These are phyloP conservation scores for Lenzites betulinus DNA, from an alignment of 768 basidiomycete species.

Conservation along the genomic window DNA sequence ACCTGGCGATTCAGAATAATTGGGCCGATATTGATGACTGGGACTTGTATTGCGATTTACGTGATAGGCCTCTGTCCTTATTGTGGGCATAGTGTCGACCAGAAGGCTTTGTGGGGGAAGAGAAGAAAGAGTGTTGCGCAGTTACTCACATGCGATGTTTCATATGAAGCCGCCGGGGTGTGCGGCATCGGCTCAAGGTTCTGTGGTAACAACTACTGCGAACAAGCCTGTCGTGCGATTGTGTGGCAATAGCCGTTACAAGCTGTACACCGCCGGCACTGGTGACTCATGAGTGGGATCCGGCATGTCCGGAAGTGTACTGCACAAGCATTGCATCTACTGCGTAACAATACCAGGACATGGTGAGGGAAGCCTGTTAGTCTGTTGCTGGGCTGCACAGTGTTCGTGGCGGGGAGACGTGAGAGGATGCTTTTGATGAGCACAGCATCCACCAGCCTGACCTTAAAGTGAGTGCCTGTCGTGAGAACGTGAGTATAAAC, in stretches of 20 bases:
- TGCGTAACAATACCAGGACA: background rate
- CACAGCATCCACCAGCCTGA: too few relatives aligned
- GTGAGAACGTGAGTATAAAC: too few relatives aligned
- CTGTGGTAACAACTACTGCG: background rate
- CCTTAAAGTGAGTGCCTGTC: too few relatives aligned
- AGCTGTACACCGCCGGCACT: background rate
- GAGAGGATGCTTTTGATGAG: too few relatives aligned
- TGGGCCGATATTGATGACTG: background rate
- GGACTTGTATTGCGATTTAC: too few relatives aligned
- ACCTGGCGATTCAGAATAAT: background rate
- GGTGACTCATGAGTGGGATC: background rate
- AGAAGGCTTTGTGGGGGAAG: too few relatives aligned
- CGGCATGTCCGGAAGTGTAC: background rate
- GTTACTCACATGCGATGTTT: background rate
- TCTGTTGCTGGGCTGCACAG: background rate
- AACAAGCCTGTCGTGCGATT: background rate
- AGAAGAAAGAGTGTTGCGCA: too few relatives aligned
- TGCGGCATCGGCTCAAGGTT: background rate
- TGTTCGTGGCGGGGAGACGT: background rate
- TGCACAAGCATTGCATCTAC: background rate
- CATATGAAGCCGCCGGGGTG: background rate
- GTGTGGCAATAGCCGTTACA: background rate
- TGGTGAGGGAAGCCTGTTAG: background rate
- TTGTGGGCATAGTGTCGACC: too few relatives aligned
- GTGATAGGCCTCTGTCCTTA: too few relatives aligned